Conservation (phyloP, 148 eudicot species). For the Vaccinium vitisidaea region DNA sequence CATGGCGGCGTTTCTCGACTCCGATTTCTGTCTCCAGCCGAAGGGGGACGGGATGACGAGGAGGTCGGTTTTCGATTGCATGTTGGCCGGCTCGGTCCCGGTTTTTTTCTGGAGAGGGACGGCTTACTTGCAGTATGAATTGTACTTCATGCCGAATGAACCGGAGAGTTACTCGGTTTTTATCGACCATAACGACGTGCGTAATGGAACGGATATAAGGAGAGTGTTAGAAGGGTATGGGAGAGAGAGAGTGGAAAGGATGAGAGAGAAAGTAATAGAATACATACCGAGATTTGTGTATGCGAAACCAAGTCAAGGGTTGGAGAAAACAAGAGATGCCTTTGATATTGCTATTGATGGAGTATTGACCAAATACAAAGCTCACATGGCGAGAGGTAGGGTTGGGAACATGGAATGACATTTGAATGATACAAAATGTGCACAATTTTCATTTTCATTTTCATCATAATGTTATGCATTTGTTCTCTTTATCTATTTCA, state of each 20-base stretch:
- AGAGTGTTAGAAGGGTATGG: not conserved
- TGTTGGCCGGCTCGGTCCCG: conserved; percentile 48
- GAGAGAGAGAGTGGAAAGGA: not conserved
- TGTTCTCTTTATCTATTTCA: not conserved
- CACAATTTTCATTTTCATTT: not conserved
- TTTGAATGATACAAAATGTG: not conserved
- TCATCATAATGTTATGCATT: too few species aligned
- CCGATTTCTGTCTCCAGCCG: conserved; percentile 60
- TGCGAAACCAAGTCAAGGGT: not conserved
- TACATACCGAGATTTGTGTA: not conserved
- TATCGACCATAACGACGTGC: not conserved
- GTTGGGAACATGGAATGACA: not conserved
- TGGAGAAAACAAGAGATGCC: not conserved
- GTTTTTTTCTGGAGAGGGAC: conserved; percentile 65
- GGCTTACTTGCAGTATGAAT: conserved; percentile 77
- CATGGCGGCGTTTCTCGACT: conserved; percentile 29
- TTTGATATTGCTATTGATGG: not conserved
- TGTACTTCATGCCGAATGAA: conserved; percentile 63
- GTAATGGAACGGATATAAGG: not conserved
- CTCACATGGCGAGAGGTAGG: not conserved
- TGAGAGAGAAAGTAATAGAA: not conserved
- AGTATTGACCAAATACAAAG: not conserved
- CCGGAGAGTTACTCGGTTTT: conserved; percentile 67
- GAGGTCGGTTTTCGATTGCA: conserved; percentile 50
- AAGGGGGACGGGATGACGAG: conserved; percentile 52